Evolutionary conservation across 108 stramenopile genomes (phyloP), one percentile per base, ranked within the genome.

Genomic region (Skeletonema potamos): DNA sequence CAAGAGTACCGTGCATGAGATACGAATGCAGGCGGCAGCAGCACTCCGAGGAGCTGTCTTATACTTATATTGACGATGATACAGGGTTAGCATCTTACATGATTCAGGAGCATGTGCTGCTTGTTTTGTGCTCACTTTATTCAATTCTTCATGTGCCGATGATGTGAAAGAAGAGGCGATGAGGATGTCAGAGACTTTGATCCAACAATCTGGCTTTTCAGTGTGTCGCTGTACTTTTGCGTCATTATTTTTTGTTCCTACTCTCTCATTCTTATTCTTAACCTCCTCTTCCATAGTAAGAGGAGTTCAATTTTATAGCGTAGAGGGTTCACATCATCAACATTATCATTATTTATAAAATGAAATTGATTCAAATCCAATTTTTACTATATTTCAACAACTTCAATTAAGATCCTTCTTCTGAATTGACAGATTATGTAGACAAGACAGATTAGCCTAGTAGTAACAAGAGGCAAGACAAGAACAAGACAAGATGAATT

Each of bases 61-160:
- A n/a, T n/a, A n/a, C n/a, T n/a, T n/a, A n/a, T n/a, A n/a, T n/a
- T 44, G 33, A 60, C 2, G 37, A 60, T 54, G 17, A 60, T 60
- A 1, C 7, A 44, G 36, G 59, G 33, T 60, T 37, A 44, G 59
- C 18, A 46, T 60, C 59, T n/a, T n/a, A 43, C 59, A 60, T 57
- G 59, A 37, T 60, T 37, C 59, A 44, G 59, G 46, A 7, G 54
- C 59, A 8, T 60, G 59, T 60, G 59, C 46, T 41, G 59, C 59
- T 60, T 41, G 59, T 60, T 44, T 41, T 11, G 10, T 60, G 46
- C 59, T 41, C 59, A 60, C 59, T 60, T 60, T 60, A 41, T 60
- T 60, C 59, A 60, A 41, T 60, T 41, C 59, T 60, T 60, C 59
- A 60, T 60, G 59, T 60, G 59, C 9, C 46, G 33, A 60, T 18